Percentiles rank a stretch among this genome's conserved stretches.
These are phyloP conservation scores for Candida anglica DNA, from an alignment of 805 yeast species.

Conservation along the genomic window DNA sequence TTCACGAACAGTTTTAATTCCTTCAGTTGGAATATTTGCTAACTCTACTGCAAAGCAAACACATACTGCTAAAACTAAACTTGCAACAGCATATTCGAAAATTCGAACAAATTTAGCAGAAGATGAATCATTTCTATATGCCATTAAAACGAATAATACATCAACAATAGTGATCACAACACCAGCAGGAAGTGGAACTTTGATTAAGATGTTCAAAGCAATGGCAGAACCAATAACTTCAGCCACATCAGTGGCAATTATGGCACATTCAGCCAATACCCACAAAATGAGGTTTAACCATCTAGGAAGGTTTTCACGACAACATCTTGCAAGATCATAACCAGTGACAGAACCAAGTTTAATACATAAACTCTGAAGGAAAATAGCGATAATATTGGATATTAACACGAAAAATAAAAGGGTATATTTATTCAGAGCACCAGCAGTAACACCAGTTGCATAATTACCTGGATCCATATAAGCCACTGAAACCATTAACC, in stretches of 20 bases:
- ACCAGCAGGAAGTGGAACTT: slow-evolving; percentile 48
- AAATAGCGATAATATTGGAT: slow-evolving; percentile 44
- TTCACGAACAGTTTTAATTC: slow-evolving; percentile 18
- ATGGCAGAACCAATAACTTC: slow-evolving; percentile 52
- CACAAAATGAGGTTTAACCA: slow-evolving; percentile 36
- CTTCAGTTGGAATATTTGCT: slow-evolving; percentile 27
- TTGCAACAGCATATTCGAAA: slow-evolving; percentile 42
- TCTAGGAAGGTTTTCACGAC: slow-evolving; percentile 36
- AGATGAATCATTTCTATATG: slow-evolving; percentile 41
- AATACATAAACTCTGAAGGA: slow-evolving; percentile 41
- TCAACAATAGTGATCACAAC: slow-evolving; percentile 42
- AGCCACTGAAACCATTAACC: slow-evolving; percentile 45
- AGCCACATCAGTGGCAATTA: slow-evolving; percentile 50
- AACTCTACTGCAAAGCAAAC: slow-evolving; percentile 45
- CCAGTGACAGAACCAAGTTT: slow-evolving; percentile 50
- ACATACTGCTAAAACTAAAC: slow-evolving; percentile 39
- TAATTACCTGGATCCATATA: slow-evolving; percentile 54
- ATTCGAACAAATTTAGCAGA: slow-evolving; percentile 27
- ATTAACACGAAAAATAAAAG: slow-evolving; percentile 39
- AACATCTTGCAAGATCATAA: slow-evolving; percentile 42
- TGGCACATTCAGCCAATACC: slow-evolving; percentile 45
- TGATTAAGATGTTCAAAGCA: slow-evolving; percentile 43
- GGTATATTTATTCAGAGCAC: slow-evolving; percentile 41
- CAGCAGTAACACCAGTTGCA: slow-evolving; percentile 46
- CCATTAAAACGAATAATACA: slow-evolving; percentile 43